Base-by-base conservation (phyloP, 2,329 filamentous ascomycete species). In the Madurella mycetomatis region DNA sequence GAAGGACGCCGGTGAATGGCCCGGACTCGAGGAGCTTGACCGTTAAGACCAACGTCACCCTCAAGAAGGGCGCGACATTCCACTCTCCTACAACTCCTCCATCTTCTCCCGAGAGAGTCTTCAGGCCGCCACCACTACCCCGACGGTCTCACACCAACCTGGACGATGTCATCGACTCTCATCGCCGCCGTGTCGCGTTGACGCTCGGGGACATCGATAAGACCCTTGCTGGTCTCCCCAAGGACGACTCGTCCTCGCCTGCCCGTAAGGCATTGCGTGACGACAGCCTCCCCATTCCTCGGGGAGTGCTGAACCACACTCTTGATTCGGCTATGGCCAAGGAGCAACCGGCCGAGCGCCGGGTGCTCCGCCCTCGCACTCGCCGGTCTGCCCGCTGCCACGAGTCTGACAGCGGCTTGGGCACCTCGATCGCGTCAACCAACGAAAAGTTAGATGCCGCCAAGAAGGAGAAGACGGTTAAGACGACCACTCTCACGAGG, bases 341-440 rank as follows among this genome's bases (percentile, higher is more conserved):
- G 61, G 67, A 72, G 57, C 65, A 65, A 49, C 62, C 76, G 60
- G 65, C 66, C 56, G 76, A 77, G 69, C 72, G 77, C 55, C 76
- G 76, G 57, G 72, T 79, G 41, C 69, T 80, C 59, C 81, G 79
- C 55, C 77, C 79, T 59, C 80, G 79, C 55, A 57, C 73, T 48
- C 78, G 78, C 54, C 79, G 83, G 66, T 73, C 75, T 56, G 77
- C 76, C 42, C 80, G 85, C 66, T 81, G 84, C 66, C 86, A 91
- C 72, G 82, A 83, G 55, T 94, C 90, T 15, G 92, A 96, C 74
- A 95, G 91, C 69, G 92, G 90, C 51, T 77, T 96, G 60, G 92
- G 92, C 49, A 88, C 90, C 42, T 96, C 91, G 41, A 79, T 96
- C 65, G 81, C 78, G 57, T 87, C 83, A 46, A 78, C 75, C 34